Evolutionary conservation across 495 filamentous ascomycete species (phyloP), one percentile per base, ranked within the genome.

Genomic region (Venustampulla echinocandica): DNA sequence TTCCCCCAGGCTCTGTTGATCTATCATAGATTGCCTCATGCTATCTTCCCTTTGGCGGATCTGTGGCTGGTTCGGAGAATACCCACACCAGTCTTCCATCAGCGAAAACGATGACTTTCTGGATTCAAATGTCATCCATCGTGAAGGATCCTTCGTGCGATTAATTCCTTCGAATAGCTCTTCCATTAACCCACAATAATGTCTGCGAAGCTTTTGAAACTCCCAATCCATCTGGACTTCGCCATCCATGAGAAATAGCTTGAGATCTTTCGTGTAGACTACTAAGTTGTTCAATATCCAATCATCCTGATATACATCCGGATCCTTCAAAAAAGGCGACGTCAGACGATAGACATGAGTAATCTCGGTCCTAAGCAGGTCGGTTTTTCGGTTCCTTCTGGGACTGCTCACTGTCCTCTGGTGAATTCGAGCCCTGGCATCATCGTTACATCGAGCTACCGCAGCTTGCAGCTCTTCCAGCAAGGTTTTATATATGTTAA

Each of bases 11-110:
- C 58, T 62, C 47, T 78, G 73, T 49, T 78, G 73, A 46, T 79
- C 70, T 22, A 92, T 78, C 37, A 88, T 70, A 17, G 82, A 84
- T 54, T 87, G 83, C 48, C 85, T 71, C 85, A 96, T 93, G 36
- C 74, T 82, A 44, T 94, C 84, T 69, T 96, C 92, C 44, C 88
- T 73, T 47, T 85, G 79, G 13, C 80, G 77, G 27, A 94, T 86
- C 47, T 89, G 84, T 24, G 68, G 65, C 57, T 90, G 89, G 61
- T 96, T 95, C 4, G 92, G 87, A 0, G 92, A 94, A 61, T 92
- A 93, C 0, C 93, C 92, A 66, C 93, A 97, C 92, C 92, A 98
- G 46, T 97, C 90, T 61, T 97, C 90, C 89, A 98, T 97, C 24
- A 97, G 65, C 4, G 90, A 81, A 59, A 97, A 98, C 4, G 89